phyloP scores from a whole-genome alignment of 1,139 yeast genomes.

The Kazachstania sp. region DNA sequence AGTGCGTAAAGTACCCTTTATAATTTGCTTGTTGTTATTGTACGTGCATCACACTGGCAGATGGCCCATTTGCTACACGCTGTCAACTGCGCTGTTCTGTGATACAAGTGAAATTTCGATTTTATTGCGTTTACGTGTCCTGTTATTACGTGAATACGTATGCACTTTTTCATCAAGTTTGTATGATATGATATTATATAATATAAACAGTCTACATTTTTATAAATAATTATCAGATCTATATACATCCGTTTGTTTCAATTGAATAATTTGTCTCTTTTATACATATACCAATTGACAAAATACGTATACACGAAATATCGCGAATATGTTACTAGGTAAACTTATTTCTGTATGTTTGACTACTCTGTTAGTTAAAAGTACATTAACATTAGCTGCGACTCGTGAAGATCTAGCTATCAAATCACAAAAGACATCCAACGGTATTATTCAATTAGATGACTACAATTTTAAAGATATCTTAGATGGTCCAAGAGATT shows the following conservation, averaged over 20 bases:
- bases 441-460: slow-evolving; percentile 43
- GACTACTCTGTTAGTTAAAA: not conserved
- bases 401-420: slow-evolving; percentile 20
- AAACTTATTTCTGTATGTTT: not conserved
- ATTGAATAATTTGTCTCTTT: no score
- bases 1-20: no score
- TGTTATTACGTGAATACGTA: not conserved
- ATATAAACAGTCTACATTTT: no score
- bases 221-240: no score
- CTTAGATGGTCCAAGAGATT: slow-evolving; percentile 57
- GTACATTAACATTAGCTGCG: slow-evolving; percentile 12
- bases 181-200: no score
- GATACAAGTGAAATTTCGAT: not conserved
- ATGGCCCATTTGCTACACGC: not conserved
- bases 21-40: no score
- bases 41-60: no score
- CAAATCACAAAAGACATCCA: slow-evolving; percentile 16
- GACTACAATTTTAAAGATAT: slow-evolving; percentile 54
- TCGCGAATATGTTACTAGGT: not conserved
- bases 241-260: no score
- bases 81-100: no score
- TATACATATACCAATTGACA: not conserved
- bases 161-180: not conserved
- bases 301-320: not conserved
- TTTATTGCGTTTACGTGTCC: not conserved